Evolutionary conservation across 176 grass and related monocot genomes (phyloP).

Genomic region (Alopecurus myosuroides): DNA sequence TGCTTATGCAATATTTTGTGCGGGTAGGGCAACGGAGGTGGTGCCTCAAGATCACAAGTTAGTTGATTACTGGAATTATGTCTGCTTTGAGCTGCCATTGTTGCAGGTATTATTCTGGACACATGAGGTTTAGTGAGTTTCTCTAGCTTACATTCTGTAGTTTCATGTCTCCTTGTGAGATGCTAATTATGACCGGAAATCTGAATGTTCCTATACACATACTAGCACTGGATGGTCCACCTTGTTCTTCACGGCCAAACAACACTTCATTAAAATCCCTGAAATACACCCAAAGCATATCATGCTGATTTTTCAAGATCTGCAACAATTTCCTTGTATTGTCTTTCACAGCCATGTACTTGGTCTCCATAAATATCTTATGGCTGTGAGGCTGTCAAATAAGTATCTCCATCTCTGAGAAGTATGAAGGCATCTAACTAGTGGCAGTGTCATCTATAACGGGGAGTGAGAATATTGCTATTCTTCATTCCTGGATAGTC

Average conservation of each 20-base stretch:
- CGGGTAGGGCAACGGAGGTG: conserved; percentile 48
- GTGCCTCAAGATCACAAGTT: conserved; percentile 67
- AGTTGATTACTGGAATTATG: conserved; percentile 64
- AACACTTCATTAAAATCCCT: not conserved
- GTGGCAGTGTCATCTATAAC: not conserved
- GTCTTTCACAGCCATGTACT: not conserved
- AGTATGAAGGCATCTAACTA: not conserved
- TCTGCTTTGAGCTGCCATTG: conserved; percentile 21
- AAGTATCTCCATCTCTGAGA: not conserved
- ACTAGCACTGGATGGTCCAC: not conserved
- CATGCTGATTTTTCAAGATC: not conserved
- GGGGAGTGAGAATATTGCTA: not conserved
- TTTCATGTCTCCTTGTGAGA: not conserved
- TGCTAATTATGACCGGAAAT: not conserved
- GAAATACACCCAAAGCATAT: not conserved
- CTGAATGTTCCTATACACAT: not conserved
- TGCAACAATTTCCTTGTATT: not conserved
- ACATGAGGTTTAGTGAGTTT: not conserved
- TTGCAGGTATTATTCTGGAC: conserved; percentile 17
- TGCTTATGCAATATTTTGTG: conserved; percentile 84
- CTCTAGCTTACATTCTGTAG: not conserved
- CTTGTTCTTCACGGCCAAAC: not conserved
- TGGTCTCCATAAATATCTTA: not conserved
- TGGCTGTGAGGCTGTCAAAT: not conserved
- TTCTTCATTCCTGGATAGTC: not conserved